Conservation (phyloP, 2,329 filamentous ascomycete genomes). For the Lecanicillium sp. region DNA sequence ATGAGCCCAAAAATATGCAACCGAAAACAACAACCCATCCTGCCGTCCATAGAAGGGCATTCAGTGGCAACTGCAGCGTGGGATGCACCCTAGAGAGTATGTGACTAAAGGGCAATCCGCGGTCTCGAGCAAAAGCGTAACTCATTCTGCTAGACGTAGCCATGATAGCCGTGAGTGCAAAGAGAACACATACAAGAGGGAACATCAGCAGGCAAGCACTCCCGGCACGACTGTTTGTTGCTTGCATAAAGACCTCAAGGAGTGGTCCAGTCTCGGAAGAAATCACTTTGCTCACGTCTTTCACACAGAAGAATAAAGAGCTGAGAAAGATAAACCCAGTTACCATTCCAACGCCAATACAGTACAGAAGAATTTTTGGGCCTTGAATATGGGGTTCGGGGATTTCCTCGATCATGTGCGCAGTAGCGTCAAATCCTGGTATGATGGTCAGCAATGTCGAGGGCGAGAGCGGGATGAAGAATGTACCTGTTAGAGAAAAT, state of each 20-base stretch:
- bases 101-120: slow-evolving; percentile 53
- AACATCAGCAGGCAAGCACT: slow-evolving; percentile 58
- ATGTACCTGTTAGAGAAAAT: slow-evolving; percentile 34
- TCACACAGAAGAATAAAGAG: slow-evolving; percentile 55
- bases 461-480: too few species aligned
- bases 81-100: slow-evolving; percentile 55
- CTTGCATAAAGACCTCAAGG: slow-evolving; percentile 53
- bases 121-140: slow-evolving; percentile 56
- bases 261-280: slow-evolving; percentile 46
- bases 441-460: too few species aligned
- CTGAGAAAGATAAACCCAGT: slow-evolving; percentile 56
- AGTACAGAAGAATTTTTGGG: slow-evolving; percentile 59
- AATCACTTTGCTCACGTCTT: slow-evolving; percentile 48
- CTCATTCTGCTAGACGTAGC: slow-evolving; percentile 58
- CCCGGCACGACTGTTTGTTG: slow-evolving; percentile 52
- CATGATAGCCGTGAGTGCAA: slow-evolving; percentile 56
- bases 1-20: slow-evolving; percentile 59
- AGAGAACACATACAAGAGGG: slow-evolving; percentile 54
- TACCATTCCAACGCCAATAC: slow-evolving; percentile 53
- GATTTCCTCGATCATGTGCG: slow-evolving; percentile 50
- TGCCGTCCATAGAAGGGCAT: slow-evolving; percentile 54
- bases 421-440: slow-evolving; percentile 38
- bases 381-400: slow-evolving; percentile 49
- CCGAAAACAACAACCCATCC: slow-evolving; percentile 59
- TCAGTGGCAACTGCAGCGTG: slow-evolving; percentile 56